A percentile compares a stretch with the other conserved stretches of the same genome.
phyloP scores from a whole-genome alignment of 371 early-diverging fungal genomes.

The Parasitella parasitica region DNA sequence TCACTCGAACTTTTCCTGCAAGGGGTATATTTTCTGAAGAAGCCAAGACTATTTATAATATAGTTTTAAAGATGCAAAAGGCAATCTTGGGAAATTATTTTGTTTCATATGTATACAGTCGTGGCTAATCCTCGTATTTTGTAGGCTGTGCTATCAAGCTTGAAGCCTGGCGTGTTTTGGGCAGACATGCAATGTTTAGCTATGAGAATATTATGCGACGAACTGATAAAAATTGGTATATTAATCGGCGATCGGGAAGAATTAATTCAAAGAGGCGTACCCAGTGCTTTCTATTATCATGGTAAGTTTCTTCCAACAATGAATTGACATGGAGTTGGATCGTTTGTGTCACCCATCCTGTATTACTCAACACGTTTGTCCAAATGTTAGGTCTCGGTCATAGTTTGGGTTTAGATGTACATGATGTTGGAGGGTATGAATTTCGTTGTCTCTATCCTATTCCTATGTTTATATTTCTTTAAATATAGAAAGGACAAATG shows the following conservation, averaged over 20 bases:
- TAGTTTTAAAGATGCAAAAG: slow-evolving; percentile 77
- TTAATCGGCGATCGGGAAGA: slow-evolving; percentile 63
- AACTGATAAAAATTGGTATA: slow-evolving; percentile 70
- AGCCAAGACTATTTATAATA: slow-evolving; percentile 71
- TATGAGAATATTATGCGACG: slow-evolving; percentile 62
- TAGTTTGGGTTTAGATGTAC: slow-evolving; percentile 76
- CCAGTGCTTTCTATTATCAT: slow-evolving; percentile 85
- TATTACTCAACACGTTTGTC: not conserved
- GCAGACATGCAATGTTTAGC: slow-evolving; percentile 84
- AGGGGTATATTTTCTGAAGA: slow-evolving; percentile 67
- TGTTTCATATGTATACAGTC: not conserved
- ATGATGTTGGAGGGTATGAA: slow-evolving; percentile 86
- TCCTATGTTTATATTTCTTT: not conserved
- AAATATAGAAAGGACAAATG: not conserved
- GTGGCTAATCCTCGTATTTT: not conserved
- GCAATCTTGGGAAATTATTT: slow-evolving; percentile 11
- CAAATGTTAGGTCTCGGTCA: slow-evolving; percentile 45
- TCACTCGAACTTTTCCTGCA: slow-evolving; percentile 84
- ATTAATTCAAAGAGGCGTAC: slow-evolving; percentile 61
- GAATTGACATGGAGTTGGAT: not conserved
- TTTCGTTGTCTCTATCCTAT: not conserved
- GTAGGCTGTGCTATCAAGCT: slow-evolving; percentile 46
- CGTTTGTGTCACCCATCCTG: not conserved
- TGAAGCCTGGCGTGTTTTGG: slow-evolving; percentile 85
- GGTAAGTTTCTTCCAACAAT: slow-evolving; percentile 41